Evolutionary conservation across 1,284 basidiomycete genomes (phyloP).

Genomic region (Trametes versicolor): DNA sequence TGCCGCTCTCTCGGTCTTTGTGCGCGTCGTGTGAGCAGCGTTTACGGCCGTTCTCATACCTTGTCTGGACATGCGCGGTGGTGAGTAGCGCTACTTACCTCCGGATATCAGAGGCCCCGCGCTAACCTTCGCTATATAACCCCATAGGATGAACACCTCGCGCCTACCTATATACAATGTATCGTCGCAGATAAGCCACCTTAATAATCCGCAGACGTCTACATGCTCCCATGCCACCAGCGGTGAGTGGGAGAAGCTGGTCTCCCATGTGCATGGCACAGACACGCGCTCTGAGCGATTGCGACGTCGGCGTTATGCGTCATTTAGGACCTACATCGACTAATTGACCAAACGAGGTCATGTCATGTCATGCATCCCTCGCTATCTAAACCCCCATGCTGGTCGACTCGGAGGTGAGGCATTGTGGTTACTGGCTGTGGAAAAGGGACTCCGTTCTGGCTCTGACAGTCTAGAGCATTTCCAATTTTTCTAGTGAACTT

Average conservation of each 20-base stretch:
- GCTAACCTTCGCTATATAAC: neutral
- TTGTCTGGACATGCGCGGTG: neutral
- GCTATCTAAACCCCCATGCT: neutral
- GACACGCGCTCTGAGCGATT: neutral
- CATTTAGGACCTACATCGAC: neutral
- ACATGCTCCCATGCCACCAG: too few species aligned
- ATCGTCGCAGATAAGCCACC: neutral
- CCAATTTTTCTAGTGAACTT: neutral
- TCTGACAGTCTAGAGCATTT: neutral
- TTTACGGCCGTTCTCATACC: neutral
- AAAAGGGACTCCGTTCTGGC: neutral
- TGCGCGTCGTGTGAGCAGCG: conserved; percentile 10
- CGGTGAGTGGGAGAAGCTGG: too few species aligned
- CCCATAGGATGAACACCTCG: neutral
- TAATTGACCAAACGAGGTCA: too few species aligned
- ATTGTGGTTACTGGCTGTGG: neutral
- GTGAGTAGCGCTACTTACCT: conserved; percentile 5
- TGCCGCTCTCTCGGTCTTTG: conserved; percentile 1
- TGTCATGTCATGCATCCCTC: neutral
- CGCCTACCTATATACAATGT: neutral
- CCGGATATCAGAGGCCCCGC: neutral
- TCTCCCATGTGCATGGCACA: neutral
- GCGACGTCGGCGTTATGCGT: neutral
- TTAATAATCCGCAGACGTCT: too few species aligned
- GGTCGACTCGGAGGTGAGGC: neutral